Conservation (phyloP, 768 basidiomycete species). For the Pleurotus citrinopileatus region DNA sequence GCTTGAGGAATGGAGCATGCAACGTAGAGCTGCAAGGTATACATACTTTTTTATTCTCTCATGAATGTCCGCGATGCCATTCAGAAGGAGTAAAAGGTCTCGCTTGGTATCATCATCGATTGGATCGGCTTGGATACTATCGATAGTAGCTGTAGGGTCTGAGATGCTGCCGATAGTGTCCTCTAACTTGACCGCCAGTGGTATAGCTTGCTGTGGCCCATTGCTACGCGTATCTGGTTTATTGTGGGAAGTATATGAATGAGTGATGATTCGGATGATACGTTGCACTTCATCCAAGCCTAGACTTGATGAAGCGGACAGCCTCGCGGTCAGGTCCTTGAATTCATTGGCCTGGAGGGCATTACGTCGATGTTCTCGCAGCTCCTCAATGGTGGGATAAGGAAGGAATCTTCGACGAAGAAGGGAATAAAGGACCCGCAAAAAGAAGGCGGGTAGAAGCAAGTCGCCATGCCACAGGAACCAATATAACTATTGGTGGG, state of each 20-base stretch:
- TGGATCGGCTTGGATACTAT: slow-evolving; percentile 29
- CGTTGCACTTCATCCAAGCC: slow-evolving; percentile 54
- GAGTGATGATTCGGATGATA: slow-evolving; percentile 42
- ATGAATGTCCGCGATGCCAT: slow-evolving; percentile 55
- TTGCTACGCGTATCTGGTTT: no score
- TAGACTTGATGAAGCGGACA: slow-evolving; percentile 43
- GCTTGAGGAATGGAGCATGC: no score
- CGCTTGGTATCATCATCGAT: slow-evolving; percentile 43
- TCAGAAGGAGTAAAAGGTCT: slow-evolving; percentile 34
- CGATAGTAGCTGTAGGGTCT: no score
- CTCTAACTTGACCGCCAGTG: no score
- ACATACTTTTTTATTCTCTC: slow-evolving; percentile 64
- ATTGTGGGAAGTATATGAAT: slow-evolving; percentile 29
- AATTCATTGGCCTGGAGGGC: slow-evolving; percentile 49
- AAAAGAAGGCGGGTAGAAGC: slow-evolving; percentile 48
- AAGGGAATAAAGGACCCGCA: slow-evolving; percentile 46
- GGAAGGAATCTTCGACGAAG: slow-evolving; percentile 46
- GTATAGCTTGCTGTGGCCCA: no score
- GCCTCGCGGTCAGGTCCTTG: slow-evolving; percentile 40
- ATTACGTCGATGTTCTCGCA: slow-evolving; percentile 49
- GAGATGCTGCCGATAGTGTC: no score
- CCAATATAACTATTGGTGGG: slow-evolving; percentile 51
- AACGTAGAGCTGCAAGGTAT: no score
- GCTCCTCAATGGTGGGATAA: slow-evolving; percentile 53
- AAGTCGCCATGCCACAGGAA: slow-evolving; percentile 58